Percentiles rank a stretch among this genome's conserved stretches.
phyloP scores from a whole-genome alignment of 495 filamentous ascomycete genomes.

The Choiromyces venosus region DNA sequence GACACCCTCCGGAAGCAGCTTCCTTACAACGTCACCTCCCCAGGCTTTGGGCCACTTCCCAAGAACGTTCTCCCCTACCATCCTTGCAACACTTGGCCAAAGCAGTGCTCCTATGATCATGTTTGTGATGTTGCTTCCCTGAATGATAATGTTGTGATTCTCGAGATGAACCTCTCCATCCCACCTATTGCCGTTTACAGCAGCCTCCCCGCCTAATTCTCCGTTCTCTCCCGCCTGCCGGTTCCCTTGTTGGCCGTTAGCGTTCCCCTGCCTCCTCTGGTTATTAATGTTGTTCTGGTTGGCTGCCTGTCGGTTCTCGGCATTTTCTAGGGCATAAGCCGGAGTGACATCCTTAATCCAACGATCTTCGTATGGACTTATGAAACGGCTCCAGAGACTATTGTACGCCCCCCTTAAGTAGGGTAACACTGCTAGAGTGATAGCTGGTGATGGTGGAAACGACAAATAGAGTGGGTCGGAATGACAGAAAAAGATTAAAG shows the following conservation, averaged over 20 bases:
- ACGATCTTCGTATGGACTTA: constrained; percentile 36
- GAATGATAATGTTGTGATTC: constrained; percentile 42
- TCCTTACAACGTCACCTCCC: constrained; percentile 40
- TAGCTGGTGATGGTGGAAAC: constrained; percentile 41
- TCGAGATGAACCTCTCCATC: constrained; percentile 41
- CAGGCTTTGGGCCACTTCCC: constrained; percentile 38
- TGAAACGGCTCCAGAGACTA: constrained; percentile 38
- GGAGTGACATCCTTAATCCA: constrained; percentile 42
- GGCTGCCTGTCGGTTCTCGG: constrained; percentile 19
- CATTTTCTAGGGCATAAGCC: constrained; percentile 32
- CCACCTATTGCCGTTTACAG: constrained; percentile 29
- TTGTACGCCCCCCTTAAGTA: constrained; percentile 40
- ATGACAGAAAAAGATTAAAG: constrained; percentile 42
- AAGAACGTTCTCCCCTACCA: constrained; percentile 37
- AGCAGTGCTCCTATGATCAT: constrained; percentile 40
- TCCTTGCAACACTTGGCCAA: constrained; percentile 39
- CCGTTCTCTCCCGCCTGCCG: constrained; percentile 27
- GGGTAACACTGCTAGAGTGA: constrained; percentile 41
- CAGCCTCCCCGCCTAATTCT: constrained; percentile 19
- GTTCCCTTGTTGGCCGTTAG: constrained; percentile 25
- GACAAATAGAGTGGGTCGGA: constrained; percentile 42
- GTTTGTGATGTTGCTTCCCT: constrained; percentile 42
- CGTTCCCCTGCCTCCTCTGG: constrained; percentile 28
- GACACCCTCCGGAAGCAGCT: constrained; percentile 36
- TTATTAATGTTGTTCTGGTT: constrained; percentile 19